Percentiles rank a stretch among this genome's conserved stretches.
phyloP scores from a whole-genome alignment of 1,284 basidiomycete species.

The Cutaneotrichosporon cavernicola region DNA sequence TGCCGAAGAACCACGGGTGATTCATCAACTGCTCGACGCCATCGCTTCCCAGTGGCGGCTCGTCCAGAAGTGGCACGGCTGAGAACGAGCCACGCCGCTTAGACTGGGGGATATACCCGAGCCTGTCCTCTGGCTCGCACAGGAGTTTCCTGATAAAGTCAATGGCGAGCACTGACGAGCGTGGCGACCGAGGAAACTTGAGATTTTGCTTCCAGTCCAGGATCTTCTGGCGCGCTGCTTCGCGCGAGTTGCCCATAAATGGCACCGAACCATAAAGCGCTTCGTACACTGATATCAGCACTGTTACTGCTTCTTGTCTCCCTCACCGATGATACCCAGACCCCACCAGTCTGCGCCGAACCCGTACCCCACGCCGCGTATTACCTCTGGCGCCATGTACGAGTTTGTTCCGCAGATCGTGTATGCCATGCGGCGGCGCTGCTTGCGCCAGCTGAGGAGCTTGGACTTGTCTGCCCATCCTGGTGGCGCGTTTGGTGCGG shows the following conservation, averaged over 20 bases:
- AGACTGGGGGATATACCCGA: conserved; percentile 66
- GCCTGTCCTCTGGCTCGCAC: conserved; percentile 89
- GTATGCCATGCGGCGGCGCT: conserved; percentile 88
- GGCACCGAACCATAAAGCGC: conserved; percentile 90
- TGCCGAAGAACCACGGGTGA: conserved; percentile 80
- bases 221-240: conserved; percentile 86
- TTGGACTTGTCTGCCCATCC: conserved; percentile 56
- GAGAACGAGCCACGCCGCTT: conserved; percentile 20
- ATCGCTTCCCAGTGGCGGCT: conserved; percentile 54
- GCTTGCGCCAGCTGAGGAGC: conserved; percentile 42
- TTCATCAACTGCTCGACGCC: conserved; percentile 75
- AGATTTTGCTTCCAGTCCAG: conserved; percentile 87
- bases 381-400: conserved; percentile 92
- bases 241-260: conserved; percentile 78
- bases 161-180: conserved; percentile 78
- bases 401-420: conserved; percentile 82
- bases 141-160: conserved; percentile 82
- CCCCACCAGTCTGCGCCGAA: conserved; percentile 99
- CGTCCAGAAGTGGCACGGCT: not conserved
- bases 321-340: conserved; percentile 73
- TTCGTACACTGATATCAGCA: conserved; percentile 56
- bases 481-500: conserved; percentile 55
- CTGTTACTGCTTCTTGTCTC: too few species aligned
- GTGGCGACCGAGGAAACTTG: conserved; percentile 79
- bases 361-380: conserved; percentile 78